Base-by-base conservation (phyloP, 352 stramenopile genomes). In the Pythium guiyangense region DNA sequence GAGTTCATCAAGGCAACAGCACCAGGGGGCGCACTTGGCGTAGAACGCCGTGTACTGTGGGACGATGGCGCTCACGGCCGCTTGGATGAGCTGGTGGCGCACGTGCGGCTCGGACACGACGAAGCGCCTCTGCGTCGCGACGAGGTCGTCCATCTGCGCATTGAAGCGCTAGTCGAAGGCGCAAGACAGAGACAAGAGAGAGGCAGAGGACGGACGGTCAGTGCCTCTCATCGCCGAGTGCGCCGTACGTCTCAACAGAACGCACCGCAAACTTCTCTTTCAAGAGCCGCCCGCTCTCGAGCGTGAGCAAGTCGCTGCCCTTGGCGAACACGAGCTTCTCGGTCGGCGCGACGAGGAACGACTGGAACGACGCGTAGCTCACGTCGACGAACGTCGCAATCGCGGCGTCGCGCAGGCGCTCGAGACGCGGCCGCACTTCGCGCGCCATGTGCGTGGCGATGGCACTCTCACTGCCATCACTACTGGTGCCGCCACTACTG, bases 231-330 rank as follows among this genome's bases (percentile, higher is more conserved):
- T 25, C 31, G 50, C n/a, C 22, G 18, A 11, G 12, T 37, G 35
- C 39, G 17, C 42, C 12, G 25, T 40, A 27, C 11, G 3, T 27
- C 25, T 34, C 20, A 54, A n/a, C 8, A 52, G 18, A 12, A 62
- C 74, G 48, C 62, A 91, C 84, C 69, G 81, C 63, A 59, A 97
- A 98, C 51, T 96, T 94, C 54, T 91, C 86, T 67, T 98, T 98
- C 52, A 98, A 69, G 26, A 97, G 60, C 14, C 90, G 74, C n/a
- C n/a, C n/a, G n/a, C n/a, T n/a, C n/a, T n/a, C n/a, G n/a, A n/a
- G n/a, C n/a, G n/a, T n/a, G n/a, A n/a, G n/a, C n/a, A n/a, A n/a
- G n/a, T n/a, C n/a, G n/a, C n/a, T n/a, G n/a, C n/a, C n/a, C n/a
- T n/a, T n/a, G n/a, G n/a, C n/a, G n/a, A n/a, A n/a, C n/a, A n/a